These are phyloP conservation scores for Mrakia frigida DNA, from an alignment of 768 basidiomycete genomes.

Conservation along the genomic window DNA sequence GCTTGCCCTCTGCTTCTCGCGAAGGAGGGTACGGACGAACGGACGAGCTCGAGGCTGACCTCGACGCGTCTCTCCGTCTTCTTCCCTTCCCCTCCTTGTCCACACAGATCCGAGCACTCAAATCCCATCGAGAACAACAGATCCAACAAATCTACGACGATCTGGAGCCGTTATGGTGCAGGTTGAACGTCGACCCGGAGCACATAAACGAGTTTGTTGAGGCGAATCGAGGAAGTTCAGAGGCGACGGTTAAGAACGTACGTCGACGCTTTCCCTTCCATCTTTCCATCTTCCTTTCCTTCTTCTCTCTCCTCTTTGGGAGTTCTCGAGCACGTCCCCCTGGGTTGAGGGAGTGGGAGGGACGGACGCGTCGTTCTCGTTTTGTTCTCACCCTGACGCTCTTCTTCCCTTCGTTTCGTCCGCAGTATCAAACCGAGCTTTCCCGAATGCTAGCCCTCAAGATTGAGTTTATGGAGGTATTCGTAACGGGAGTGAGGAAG, in stretches of 20 bases:
- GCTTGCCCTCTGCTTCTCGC: not conserved
- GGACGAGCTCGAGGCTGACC: no score
- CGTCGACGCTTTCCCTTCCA: constrained; percentile 32
- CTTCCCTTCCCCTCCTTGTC: no score
- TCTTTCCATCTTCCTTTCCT: constrained; percentile 15
- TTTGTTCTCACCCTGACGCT: no score
- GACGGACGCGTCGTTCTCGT: no score
- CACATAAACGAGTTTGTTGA: constrained; percentile 94
- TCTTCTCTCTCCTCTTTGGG: not conserved
- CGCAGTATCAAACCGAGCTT: constrained; percentile 74
- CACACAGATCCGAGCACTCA: constrained; percentile 59
- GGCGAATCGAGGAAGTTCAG: constrained; percentile 69
- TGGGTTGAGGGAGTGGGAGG: no score
- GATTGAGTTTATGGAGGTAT: constrained; percentile 76
- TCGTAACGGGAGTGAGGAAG: constrained; percentile 71
- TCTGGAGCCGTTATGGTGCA: constrained; percentile 80
- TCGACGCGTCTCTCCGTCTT: not conserved
- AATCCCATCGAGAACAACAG: constrained; percentile 66
- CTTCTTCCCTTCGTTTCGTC: no score
- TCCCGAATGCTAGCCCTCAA: constrained; percentile 85
- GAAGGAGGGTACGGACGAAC: not conserved
- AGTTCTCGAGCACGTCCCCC: no score
- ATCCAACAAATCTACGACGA: constrained; percentile 94
- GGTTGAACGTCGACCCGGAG: constrained; percentile 70
- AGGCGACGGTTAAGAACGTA: constrained; percentile 62